These are phyloP conservation scores for Aspergillus floridensis DNA, from an alignment of 2,329 filamentous ascomycete species.

Conservation along the genomic window DNA sequence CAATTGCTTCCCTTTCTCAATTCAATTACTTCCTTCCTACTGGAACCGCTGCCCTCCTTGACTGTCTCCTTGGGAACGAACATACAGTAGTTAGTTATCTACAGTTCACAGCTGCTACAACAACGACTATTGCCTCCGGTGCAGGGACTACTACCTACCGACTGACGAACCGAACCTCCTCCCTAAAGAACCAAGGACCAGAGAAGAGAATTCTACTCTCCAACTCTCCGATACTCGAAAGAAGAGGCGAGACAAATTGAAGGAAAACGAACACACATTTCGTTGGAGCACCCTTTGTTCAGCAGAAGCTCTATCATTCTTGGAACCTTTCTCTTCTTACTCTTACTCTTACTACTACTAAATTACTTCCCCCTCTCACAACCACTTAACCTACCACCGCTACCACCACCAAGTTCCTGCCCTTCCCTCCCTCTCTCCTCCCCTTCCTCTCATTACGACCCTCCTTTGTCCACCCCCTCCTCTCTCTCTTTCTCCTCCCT, in stretches of 20 bases:
- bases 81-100: neutral
- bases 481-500: neutral
- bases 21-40: constrained; percentile 17
- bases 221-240: too few species aligned
- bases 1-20: constrained; percentile 12
- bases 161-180: too few species aligned
- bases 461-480: neutral
- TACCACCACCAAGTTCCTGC: constrained; percentile 3
- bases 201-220: too few species aligned
- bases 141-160: too few species aligned
- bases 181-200: too few species aligned
- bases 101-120: too few species aligned
- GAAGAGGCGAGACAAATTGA: neutral
- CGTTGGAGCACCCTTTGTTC: constrained; percentile 20
- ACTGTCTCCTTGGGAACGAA: constrained; percentile 9
- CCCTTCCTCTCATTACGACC: constrained; percentile 2
- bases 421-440: constrained; percentile 10
- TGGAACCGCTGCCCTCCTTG: constrained; percentile 5
- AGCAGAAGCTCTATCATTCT: constrained; percentile 16
- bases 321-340: constrained; percentile 14
- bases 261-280: constrained; percentile 13
- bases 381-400: constrained; percentile 1
- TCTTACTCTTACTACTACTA: neutral
- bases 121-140: too few species aligned
- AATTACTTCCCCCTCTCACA: constrained; percentile 11